Base-by-base conservation (phyloP, 1,284 basidiomycete genomes). In the Irpex sp. region DNA sequence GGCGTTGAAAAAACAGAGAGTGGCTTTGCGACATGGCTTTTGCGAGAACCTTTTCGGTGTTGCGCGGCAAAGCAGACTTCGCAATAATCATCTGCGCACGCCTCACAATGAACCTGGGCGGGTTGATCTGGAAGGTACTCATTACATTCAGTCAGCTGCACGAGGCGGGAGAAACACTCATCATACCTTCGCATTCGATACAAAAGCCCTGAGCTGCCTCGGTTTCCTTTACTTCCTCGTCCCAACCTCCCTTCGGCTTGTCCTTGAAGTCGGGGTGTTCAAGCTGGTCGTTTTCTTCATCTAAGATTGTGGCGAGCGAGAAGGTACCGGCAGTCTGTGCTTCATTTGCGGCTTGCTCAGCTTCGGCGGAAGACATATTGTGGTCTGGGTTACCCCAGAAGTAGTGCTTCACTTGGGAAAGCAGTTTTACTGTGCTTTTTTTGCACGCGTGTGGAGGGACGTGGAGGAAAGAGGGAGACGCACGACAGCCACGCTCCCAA, bases 21-120 rank as follows among this genome's bases (percentile, higher is more conserved):
- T 33, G 82, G 74, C 63, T 80, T 86, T n/a, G 78, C 77, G 4
- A 73, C 73, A 71, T 93, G 91, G 51, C 72, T 71, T 72, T 87
- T 91, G 55, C 91, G 80, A 4, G 84, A 79, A 16, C 91, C 91
- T 67, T 92, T 93, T 56, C 90, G 78, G 72, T 93, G 91, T 69
- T 90, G 89, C 0, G 90, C 82, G 10, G 87, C 82, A 71, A 88
- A 93, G 75, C 91, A 93, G 21, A 93, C 90, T 71, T 91, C 87
- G 64, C 91, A 93, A 68, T 85, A 93, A 39, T 79, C 74, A 71
- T 93, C 90, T 6, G 67, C 74, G 69, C 91, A 93, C 9, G 81
- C 78, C 68, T 87, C 84, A 67, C 91, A 93, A 56, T 78, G 73
- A 16, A 92, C 68, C 68, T 90, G 83, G 7, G 89, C 87, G 60